Evolutionary conservation across 768 basidiomycete genomes (phyloP), one percentile per base, ranked within the genome.

Genomic region (Boletus reticuloceps): DNA sequence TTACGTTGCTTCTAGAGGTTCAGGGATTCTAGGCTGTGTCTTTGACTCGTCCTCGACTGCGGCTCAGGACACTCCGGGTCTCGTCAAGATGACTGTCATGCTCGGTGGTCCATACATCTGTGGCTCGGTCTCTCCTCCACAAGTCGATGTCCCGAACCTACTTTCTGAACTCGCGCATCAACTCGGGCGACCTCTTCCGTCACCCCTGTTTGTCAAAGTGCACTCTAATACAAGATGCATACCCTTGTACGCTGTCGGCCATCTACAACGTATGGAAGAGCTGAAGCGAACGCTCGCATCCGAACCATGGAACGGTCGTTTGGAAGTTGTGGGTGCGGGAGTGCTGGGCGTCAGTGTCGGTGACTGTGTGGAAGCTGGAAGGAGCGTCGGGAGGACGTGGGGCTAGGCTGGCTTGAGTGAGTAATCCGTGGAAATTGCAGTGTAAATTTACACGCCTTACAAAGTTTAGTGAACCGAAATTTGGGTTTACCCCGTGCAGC

Each of bases 61-160:
- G 1, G 78, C 72, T 6, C 86, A 94, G 58, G 83, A 85, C 58
- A 55, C 56, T 34, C 60, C 64, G 1, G 63, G 72, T 17, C 75
- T 86, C 57, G 85, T 87, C 27, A 97, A 96, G 68, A 66, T 95
- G 60, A 94, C 95, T 0, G 80, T 94, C 42, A 95, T 99, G 92
- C 72, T 94, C 22, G 93, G 94, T 19, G 94, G 93, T 0, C 88
- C 92, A 1, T 84, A 91, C 61, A 59, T 50, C 27, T 53, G 41
- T 27, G 51, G 51, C 58, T 48, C 46, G 2, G 44, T 22, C 47
- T 29, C 58, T 19, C 43, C 57, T n/a, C 51, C 63, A 54, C 64
- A 55, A 47, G 42, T 75, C 50, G 64, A 68, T 54, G 58, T 65
- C 22, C 61, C 66, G 11, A 47, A 54, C 29, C 53, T 61, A 8